Base-by-base conservation (phyloP, 2,329 filamentous ascomycete species). In the Ceratocystiopsis minuta region DNA sequence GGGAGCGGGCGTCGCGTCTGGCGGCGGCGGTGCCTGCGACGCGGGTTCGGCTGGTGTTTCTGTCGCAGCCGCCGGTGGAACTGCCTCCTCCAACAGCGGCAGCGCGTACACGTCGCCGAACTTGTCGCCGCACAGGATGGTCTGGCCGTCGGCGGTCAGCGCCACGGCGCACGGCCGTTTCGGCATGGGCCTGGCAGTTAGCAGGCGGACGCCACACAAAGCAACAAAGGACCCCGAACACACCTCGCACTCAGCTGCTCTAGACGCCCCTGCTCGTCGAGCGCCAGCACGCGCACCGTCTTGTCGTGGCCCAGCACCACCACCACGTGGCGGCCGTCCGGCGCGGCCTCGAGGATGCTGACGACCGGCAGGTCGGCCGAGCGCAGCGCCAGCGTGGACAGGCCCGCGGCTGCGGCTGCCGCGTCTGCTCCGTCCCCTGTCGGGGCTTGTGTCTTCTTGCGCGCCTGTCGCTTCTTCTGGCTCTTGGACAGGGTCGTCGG, bases 61-160 rank as follows among this genome's bases (percentile, higher is more conserved):
- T 18, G 37, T 33, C 11, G 38, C 38, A 7, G 20, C 20, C 20
- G 20, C 20, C 20, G 20, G 4, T 7, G 20, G 4, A 4, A 7
- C 20, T 36, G 43, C 40, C 14, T 50, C 41, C 16, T 49, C 42
- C 15, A 85, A 57, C 3, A 96, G 65, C 14, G 90, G 88, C 9
- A 98, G 61, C 12, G 82, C 73, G 60, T 94, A 96, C 46, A 95
- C 88, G 57, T 98, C 90, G 49, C 90, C 90, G 54, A 96, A 96
- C 59, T 98, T 98, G 65, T 98, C 90, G 41, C 77, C 88, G 47
- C 75, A 77, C 44, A 96, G 61, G 48, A 98, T 83, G 10, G 76
- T 81, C 36, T 68, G 66, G 47, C 74, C 68, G 54, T 87, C 78
- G 34, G 72, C 64, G 9, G 80, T 75, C 41, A 95, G 60, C 40